phyloP scores from a whole-genome alignment of 1,284 basidiomycete species.

The Ustilago loliicola region DNA sequence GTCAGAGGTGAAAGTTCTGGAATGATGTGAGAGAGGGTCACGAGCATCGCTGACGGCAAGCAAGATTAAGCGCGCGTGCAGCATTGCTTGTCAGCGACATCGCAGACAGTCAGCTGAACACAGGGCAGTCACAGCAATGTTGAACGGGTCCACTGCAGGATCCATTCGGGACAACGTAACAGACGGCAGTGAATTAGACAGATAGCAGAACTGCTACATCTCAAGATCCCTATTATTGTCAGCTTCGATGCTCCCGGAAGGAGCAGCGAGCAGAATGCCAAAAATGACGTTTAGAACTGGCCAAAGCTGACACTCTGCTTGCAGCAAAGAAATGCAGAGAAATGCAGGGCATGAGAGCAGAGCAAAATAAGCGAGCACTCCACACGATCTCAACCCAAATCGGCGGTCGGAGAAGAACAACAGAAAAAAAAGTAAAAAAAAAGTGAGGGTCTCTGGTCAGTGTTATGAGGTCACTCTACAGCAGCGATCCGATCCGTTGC shows the following conservation, averaged over 20 bases:
- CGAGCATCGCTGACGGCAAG: slow-evolving; percentile 2
- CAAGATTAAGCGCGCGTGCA: slow-evolving; percentile 1
- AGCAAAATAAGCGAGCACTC: slow-evolving; percentile 10
- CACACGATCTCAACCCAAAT: slow-evolving; percentile 16
- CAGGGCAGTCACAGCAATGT: background rate
- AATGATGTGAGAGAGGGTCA: slow-evolving; percentile 1
- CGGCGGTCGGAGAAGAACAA: slow-evolving; percentile 7
- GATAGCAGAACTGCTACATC: background rate
- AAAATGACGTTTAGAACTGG: slow-evolving; percentile 30
- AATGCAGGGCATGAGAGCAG: background rate
- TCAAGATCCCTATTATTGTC: background rate
- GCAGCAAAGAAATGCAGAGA: background rate
- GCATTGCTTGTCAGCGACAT: slow-evolving; percentile 7
- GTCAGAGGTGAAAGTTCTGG: background rate
- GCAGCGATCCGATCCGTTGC: background rate
- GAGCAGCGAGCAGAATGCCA: background rate
- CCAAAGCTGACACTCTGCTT: slow-evolving; percentile 14
- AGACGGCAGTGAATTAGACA: slow-evolving; percentile 13
- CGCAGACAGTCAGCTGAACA: background rate
- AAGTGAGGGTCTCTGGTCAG: background rate
- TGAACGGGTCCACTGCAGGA: background rate
- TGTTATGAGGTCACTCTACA: background rate
- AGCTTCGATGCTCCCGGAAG: slow-evolving; percentile 7
- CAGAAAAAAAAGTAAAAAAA: background rate
- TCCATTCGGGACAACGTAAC: slow-evolving; percentile 11